Percentiles rank a stretch among this genome's conserved stretches.
phyloP scores from a whole-genome alignment of 805 yeast species.

The Wickerhamiella spandovensis region DNA sequence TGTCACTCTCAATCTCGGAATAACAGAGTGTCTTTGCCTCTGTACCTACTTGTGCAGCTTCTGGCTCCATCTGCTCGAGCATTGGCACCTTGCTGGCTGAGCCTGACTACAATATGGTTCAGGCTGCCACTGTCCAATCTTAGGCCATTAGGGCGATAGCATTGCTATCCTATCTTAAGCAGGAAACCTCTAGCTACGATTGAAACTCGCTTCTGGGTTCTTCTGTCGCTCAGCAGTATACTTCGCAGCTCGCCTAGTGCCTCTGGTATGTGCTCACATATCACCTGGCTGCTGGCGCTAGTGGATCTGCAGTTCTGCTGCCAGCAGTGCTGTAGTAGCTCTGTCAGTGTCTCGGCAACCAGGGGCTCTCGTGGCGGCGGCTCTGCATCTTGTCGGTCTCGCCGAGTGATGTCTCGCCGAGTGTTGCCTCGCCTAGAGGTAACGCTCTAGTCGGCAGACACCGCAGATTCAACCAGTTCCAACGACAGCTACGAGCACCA shows the following conservation, averaged over 20 bases:
- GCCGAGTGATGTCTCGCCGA: no score
- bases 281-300: no score
- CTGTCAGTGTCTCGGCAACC: no score
- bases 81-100: conserved; percentile 48
- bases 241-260: conserved; percentile 9
- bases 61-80: conserved; percentile 52
- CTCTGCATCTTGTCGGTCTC: no score
- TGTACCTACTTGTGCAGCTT: conserved; percentile 48
- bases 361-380: no score
- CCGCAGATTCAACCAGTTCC: no score
- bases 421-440: no score
- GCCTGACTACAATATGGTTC: conserved; percentile 2
- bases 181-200: conserved; percentile 8
- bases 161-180: conserved; percentile 8
- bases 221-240: conserved; percentile 11
- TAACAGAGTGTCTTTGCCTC: conserved; percentile 1
- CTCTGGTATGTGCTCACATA: conserved; percentile 8
- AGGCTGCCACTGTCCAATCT: conserved; percentile 6
- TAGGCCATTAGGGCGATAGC: no score
- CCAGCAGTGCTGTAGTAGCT: no score
- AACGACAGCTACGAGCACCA: no score
- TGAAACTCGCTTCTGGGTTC: conserved; percentile 12
- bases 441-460: no score
- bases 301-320: no score
- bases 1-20: neutral